Evolutionary conservation across 2,329 filamentous ascomycete genomes (phyloP).

Genomic region (Paecilomyces sp.): DNA sequence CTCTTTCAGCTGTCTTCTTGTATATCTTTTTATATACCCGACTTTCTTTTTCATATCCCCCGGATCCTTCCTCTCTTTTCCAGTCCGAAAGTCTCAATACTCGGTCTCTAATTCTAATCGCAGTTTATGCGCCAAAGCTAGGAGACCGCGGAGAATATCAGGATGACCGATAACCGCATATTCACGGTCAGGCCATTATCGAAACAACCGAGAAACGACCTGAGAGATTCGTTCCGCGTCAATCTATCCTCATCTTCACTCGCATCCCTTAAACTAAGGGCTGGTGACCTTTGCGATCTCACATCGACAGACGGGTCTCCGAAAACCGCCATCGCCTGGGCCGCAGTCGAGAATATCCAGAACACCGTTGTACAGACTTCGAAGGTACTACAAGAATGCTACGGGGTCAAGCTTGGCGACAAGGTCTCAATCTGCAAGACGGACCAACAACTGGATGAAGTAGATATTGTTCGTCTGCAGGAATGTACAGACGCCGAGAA

Average conservation of each 20-base stretch:
- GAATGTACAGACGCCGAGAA: constrained; percentile 46
- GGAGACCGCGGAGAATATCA: background rate
- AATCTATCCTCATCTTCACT: constrained; percentile 52
- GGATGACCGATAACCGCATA: constrained; percentile 30
- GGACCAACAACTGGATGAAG: constrained; percentile 45
- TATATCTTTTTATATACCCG: background rate
- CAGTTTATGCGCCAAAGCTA: background rate
- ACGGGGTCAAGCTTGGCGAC: constrained; percentile 65
- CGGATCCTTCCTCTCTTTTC: background rate
- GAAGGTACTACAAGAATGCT: constrained; percentile 64
- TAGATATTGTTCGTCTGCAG: constrained; percentile 52
- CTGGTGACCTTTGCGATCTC: constrained; percentile 51
- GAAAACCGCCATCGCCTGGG: constrained; percentile 59
- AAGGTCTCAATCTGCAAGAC: constrained; percentile 55
- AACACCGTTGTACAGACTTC: constrained; percentile 65
- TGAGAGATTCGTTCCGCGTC: constrained; percentile 54
- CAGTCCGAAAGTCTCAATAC: background rate
- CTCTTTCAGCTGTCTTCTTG: background rate
- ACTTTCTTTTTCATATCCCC: background rate
- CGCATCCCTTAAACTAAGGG: constrained; percentile 46
- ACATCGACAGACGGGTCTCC: constrained; percentile 28
- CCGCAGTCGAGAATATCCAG: constrained; percentile 54
- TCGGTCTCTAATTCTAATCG: background rate
- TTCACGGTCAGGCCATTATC: constrained; percentile 52
- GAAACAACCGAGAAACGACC: constrained; percentile 38